Percentiles rank a stretch among this genome's conserved stretches.
These are phyloP conservation scores for Nyssa sinensis DNA, from an alignment of 148 eudicot genomes.

Conservation along the genomic window DNA sequence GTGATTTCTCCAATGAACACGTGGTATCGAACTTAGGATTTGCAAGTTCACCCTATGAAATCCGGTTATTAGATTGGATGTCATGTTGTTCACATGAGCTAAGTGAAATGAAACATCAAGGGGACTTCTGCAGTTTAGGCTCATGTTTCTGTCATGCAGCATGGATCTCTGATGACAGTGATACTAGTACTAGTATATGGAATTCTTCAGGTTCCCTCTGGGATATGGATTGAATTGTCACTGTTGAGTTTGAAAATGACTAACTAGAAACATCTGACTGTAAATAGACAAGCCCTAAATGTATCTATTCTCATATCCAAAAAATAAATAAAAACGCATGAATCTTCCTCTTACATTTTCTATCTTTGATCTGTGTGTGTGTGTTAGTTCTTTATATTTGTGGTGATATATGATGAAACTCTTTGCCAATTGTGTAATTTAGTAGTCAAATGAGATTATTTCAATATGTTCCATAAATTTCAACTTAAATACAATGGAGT, in stretches of 20 bases:
- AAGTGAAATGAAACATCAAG: slow-evolving; percentile 11
- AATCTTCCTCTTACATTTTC: too few species aligned
- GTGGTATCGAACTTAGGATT: slow-evolving; percentile 10
- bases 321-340: background rate
- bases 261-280: background rate
- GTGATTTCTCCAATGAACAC: slow-evolving; percentile 9
- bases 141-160: background rate
- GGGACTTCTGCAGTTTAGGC: slow-evolving; percentile 11
- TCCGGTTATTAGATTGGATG: slow-evolving; percentile 39
- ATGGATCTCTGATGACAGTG: slow-evolving; percentile 10
- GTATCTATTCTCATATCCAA: background rate
- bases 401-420: too few species aligned
- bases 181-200: slow-evolving; percentile 24
- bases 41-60: slow-evolving; percentile 39
- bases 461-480: too few species aligned
- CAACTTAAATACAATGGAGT: too few species aligned
- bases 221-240: slow-evolving; percentile 14
- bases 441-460: too few species aligned
- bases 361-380: too few species aligned
- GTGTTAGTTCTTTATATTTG: too few species aligned
- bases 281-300: too few species aligned
- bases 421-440: too few species aligned
- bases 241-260: background rate
- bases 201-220: slow-evolving; percentile 10
- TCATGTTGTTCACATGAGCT: slow-evolving; percentile 16